A percentile compares a stretch with the other conserved stretches of the same genome.
phyloP scores from a whole-genome alignment of 495 filamentous ascomycete genomes.

The Durotheca rogersii region DNA sequence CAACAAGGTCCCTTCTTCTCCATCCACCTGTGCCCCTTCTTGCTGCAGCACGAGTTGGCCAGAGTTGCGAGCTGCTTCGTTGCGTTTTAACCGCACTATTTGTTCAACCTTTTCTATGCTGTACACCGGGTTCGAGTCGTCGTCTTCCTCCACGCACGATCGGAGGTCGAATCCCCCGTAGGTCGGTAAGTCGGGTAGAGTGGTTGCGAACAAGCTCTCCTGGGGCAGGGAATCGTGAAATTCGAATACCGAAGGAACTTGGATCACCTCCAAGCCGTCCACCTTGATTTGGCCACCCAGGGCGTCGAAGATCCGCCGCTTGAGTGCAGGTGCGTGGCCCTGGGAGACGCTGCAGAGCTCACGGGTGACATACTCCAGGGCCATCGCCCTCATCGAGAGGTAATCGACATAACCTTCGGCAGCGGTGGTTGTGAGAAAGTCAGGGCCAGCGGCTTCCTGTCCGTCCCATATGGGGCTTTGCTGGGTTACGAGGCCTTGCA shows the following conservation, averaged over 20 bases:
- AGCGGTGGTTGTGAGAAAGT: slow-evolving; percentile 65
- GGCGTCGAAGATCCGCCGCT: slow-evolving; percentile 73
- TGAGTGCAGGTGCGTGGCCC: slow-evolving; percentile 69
- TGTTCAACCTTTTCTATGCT: slow-evolving; percentile 65
- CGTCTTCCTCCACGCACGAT: slow-evolving; percentile 55
- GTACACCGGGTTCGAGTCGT: slow-evolving; percentile 51
- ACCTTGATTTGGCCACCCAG: slow-evolving; percentile 71
- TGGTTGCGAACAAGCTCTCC: slow-evolving; percentile 54
- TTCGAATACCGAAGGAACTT: slow-evolving; percentile 79
- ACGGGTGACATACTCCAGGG: slow-evolving; percentile 78
- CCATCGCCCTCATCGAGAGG: slow-evolving; percentile 66
- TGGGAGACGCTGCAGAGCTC: slow-evolving; percentile 78
- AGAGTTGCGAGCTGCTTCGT: slow-evolving; percentile 53
- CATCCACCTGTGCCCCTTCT: slow-evolving; percentile 57
- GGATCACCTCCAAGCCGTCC: slow-evolving; percentile 60
- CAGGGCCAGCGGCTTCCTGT: slow-evolving; percentile 44
- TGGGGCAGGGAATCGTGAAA: slow-evolving; percentile 87
- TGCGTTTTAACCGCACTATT: slow-evolving; percentile 56
- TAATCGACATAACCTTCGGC: slow-evolving; percentile 70
- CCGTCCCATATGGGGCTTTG: slow-evolving; percentile 70
- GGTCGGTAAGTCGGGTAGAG: slow-evolving; percentile 51
- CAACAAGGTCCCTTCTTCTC: slow-evolving; percentile 59
- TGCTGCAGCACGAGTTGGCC: slow-evolving; percentile 53
- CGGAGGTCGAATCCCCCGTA: slow-evolving; percentile 64
- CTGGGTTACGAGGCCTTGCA: slow-evolving; percentile 63